phyloP scores from a whole-genome alignment of 306 rosid genomes.

The Lotus japonicus region DNA sequence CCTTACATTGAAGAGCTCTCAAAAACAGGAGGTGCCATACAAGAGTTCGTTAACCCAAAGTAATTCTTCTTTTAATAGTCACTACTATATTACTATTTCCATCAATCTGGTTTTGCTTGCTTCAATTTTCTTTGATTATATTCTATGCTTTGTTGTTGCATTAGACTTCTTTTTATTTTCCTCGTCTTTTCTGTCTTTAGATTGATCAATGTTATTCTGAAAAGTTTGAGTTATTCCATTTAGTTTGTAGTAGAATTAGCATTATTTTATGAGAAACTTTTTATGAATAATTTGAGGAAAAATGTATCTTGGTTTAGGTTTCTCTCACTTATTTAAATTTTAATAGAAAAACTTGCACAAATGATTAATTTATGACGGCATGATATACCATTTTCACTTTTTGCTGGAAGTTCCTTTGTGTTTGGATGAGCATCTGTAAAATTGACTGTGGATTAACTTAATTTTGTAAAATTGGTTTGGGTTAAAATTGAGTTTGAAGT shows the following conservation, averaged over 20 bases:
- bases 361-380: background rate
- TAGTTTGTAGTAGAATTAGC: background rate
- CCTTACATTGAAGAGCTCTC: conserved; percentile 85
- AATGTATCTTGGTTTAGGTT: background rate
- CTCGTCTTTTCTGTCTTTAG: background rate
- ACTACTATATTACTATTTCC: conserved; percentile 2
- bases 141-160: background rate
- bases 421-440: no score
- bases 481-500: no score
- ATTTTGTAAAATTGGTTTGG: no score
- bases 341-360: background rate
- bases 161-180: background rate
- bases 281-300: background rate
- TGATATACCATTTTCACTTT: background rate
- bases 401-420: background rate
- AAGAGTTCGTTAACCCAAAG: conserved; percentile 98
- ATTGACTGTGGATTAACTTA: no score
- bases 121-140: conserved; percentile 2
- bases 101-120: background rate
- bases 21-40: conserved; percentile 76
- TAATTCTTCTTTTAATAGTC: conserved; percentile 33
- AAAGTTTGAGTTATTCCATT: background rate
- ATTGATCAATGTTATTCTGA: background rate
- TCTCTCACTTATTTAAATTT: background rate
- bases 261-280: background rate